Evolutionary conservation across 495 filamentous ascomycete species (phyloP).

Genomic region (Neurospora sp.): DNA sequence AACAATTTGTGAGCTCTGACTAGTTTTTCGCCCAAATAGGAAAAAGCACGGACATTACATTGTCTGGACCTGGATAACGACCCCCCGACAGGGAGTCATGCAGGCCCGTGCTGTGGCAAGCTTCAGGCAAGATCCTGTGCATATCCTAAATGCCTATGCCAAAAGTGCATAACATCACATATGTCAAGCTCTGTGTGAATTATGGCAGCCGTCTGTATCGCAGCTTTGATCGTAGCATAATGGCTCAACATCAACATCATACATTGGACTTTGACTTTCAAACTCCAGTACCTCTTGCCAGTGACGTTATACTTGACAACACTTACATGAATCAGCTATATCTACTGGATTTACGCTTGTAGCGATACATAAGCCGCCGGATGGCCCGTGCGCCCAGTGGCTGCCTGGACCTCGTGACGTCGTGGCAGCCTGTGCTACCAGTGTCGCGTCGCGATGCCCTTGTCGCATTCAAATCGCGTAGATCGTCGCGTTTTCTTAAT

Average conservation of each 20-base stretch:
- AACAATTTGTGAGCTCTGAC: background rate
- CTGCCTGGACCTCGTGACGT: conserved; percentile 14
- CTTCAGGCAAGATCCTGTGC: background rate
- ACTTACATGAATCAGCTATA: background rate
- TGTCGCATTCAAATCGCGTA: conserved; percentile 10
- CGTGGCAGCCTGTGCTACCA: conserved; percentile 7
- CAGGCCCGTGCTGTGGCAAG: background rate
- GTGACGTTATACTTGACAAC: background rate
- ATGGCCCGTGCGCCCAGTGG: background rate
- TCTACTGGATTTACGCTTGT: too few species aligned
- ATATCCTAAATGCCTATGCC: background rate
- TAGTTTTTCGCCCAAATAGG: background rate
- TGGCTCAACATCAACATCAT: background rate
- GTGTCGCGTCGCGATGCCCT: conserved; percentile 9
- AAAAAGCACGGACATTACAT: background rate
- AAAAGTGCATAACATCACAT: background rate
- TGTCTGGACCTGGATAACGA: background rate
- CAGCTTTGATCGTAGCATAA: background rate
- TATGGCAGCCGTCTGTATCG: background rate
- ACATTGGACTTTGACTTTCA: background rate
- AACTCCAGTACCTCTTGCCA: background rate
- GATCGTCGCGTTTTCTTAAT: conserved; percentile 13
- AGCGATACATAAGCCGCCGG: too few species aligned
- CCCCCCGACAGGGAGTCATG: background rate
- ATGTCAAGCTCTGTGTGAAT: background rate